Base-by-base conservation (phyloP, 371 early-diverging fungal species). In the Mucor plumbeus region DNA sequence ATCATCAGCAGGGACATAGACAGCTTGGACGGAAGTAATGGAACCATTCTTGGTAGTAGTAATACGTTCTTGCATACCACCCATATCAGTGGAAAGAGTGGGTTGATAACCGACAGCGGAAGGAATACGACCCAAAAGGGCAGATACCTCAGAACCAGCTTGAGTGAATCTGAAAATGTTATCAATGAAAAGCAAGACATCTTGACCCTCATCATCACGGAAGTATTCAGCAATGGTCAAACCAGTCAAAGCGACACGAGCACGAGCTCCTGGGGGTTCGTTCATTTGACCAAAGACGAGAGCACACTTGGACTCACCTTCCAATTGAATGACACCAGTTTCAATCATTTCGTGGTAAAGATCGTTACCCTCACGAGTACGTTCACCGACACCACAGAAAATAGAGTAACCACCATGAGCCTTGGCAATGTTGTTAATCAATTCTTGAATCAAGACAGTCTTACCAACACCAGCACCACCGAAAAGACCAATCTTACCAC, bases 101-200 rank as follows among this genome's bases (percentile, higher is more conserved):
- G 98, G 98, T 85, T 98, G 98, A 90, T 97, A 97, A 89, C 98
- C 98, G 88, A 97, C 98, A 87, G 98, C 98, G 64, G 97, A 97
- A 73, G 98, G 97, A 80, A 98, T 98, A 95, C 98, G 97, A 82
- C 97, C 97, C 75, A 98, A 88, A 81, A 98, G 86, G 68, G 98
- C 97, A 81, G 98, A 97, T 83, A 95, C 94, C 81, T 94, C 92
- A 72, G 94, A 93, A 91, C 94, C 94, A 84, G 94, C 94, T 85
- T 93, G 94, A 54, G 94, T 93, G 90, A 93, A 93, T 80, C 97
- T 91, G 95, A 98, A 98, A 92, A 98, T 98, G 94, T 98, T 98
- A 71, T 95, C 91, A 86, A 98, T 92, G 92, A 98, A 98, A 74
- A 98, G 91, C 79, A 98, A 88, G 93, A 98, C 98, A 85, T 98